Evolutionary conservation across 2,329 filamentous ascomycete genomes (phyloP), one percentile per base, ranked within the genome.

Genomic region (Sporothrix luriei): DNA sequence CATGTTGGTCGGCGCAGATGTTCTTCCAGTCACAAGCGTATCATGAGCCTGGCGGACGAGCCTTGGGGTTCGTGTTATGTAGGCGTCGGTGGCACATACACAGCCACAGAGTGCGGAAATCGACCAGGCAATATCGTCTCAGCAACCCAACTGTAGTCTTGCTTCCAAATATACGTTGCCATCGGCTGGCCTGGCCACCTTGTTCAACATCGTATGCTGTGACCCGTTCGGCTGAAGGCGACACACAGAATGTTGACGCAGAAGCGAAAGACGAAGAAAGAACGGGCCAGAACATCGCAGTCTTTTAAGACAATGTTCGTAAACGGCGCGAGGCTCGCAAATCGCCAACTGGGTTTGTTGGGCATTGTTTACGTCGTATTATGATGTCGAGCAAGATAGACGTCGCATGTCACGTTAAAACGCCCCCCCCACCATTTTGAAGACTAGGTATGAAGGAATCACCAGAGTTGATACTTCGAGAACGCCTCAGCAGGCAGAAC

Each of bases 171-270:
- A 33, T n/a, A 19, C 29, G 4, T 24, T 13, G 46, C 33, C 14
- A n/a, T 55, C 26, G 38, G 40, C 43, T 48, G 40, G 13, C 59
- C 40, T 54, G 64, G 59, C 49, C n/a, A n/a, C n/a, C 55, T 68
- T 57, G 59, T 52, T 55, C 49, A 40, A 24, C 24, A 16, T 16
- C 24, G 10, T 49, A 55, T 55, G 64, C n/a, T 13, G 64, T 43
- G n/a, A 24, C 11, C 38, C 16, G 24, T 21, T 66, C 59, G 62
- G 68, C 61, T 69, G 43, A 66, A 59, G 51, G 68, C 59, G 40
- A 66, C 14, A 40, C 65, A 51, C 61, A 59, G 48, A 33, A 29
- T 24, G 61, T 38, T 40, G n/a, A 40, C 26, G 3, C 52, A n/a
- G 68, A 19, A 3, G 33, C 29, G 33, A 33, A 46, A 43, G 21